Conservation (phyloP, 1,284 basidiomycete species). For the Ganoderma lucidum region DNA sequence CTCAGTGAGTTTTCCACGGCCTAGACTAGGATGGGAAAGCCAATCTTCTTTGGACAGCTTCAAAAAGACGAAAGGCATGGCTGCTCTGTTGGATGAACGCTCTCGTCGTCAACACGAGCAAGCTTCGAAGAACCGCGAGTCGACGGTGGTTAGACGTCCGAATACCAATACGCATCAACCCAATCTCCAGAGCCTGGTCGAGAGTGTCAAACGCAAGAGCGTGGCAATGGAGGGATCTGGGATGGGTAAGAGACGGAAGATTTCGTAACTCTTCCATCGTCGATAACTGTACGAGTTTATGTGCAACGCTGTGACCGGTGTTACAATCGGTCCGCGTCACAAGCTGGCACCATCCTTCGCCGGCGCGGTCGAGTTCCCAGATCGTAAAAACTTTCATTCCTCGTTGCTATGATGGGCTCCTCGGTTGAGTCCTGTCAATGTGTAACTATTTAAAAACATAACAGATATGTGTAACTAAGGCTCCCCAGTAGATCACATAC, state of each 20-base stretch:
- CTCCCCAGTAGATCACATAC: not conserved
- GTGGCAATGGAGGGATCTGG: conserved; percentile 39
- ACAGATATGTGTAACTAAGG: not conserved
- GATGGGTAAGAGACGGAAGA: conserved; percentile 64
- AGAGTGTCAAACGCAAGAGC: conserved; percentile 87
- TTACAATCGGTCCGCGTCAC: not conserved
- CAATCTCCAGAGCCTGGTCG: conserved; percentile 74
- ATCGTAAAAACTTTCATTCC: conserved; percentile 2
- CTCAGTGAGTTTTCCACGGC: conserved; percentile 69
- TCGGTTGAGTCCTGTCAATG: not conserved
- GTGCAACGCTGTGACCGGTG: not conserved
- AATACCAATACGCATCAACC: conserved; percentile 42
- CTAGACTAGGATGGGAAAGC: not conserved
- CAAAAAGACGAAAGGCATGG: conserved; percentile 91
- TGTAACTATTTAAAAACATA: not conserved
- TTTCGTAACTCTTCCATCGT: conserved; percentile 38
- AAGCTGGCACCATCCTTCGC: not conserved
- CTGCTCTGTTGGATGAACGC: conserved; percentile 79
- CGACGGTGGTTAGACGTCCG: conserved; percentile 14
- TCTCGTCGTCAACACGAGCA: conserved; percentile 62
- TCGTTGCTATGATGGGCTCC: conserved; percentile 3
- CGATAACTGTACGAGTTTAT: not conserved
- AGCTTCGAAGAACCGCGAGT: conserved; percentile 34
- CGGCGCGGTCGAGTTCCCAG: conserved; percentile 8
- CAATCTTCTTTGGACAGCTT: conserved; percentile 59